Conservation (phyloP, 441 rosid genomes). For the Erodium chrysanthum region DNA sequence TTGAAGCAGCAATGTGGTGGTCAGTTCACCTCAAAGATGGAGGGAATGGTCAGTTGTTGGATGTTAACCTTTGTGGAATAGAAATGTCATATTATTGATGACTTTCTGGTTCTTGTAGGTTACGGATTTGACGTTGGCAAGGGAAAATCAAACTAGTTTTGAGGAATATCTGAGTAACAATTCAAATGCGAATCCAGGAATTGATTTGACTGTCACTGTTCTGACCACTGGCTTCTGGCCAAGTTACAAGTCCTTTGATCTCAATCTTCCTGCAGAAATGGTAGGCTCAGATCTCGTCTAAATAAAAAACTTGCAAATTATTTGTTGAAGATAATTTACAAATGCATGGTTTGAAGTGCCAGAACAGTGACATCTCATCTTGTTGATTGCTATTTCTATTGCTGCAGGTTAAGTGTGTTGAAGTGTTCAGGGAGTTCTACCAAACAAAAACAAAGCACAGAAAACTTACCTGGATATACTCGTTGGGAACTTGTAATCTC, state of each 20-base stretch:
- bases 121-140: slow-evolving; percentile 87
- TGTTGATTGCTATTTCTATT: not conserved
- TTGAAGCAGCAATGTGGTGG: slow-evolving; percentile 95
- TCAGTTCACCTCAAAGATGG: slow-evolving; percentile 97
- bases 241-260: slow-evolving; percentile 84
- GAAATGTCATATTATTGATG: not conserved
- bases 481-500: slow-evolving; percentile 76
- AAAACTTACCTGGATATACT: slow-evolving; percentile 90
- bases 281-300: slow-evolving; percentile 26
- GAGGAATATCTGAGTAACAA: slow-evolving; percentile 62
- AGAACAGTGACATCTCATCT: not conserved
- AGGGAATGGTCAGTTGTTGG: slow-evolving; percentile 72
- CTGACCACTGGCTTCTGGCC: slow-evolving; percentile 99
- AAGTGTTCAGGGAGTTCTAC: slow-evolving; percentile 77
- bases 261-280: slow-evolving; percentile 88
- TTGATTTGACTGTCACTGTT: slow-evolving; percentile 82
- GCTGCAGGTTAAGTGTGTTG: slow-evolving; percentile 70
- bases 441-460: slow-evolving; percentile 70
- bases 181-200: slow-evolving; percentile 60
- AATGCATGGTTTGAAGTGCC: not conserved
- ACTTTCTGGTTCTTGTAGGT: slow-evolving; percentile 38
- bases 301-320: not conserved
- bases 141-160: slow-evolving; percentile 69
- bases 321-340: not conserved
- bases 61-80: not conserved